Conservation (phyloP, 148 eudicot species). For the Beta vulgaris region DNA sequence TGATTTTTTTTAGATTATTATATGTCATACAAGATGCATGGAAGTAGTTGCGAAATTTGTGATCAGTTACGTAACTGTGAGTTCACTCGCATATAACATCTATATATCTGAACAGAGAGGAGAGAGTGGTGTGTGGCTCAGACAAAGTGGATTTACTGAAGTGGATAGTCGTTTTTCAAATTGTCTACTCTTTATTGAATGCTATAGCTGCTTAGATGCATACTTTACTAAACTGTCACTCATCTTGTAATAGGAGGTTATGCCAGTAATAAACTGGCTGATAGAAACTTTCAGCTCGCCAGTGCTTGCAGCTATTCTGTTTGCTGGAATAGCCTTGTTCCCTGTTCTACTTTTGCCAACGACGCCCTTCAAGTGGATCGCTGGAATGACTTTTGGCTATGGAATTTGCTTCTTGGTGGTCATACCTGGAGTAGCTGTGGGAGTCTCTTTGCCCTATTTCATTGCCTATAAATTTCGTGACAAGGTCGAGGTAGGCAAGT, state of each 20-base stretch:
- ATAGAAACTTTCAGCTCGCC: conserved; percentile 49
- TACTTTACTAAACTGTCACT: not conserved
- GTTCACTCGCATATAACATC: too few species aligned
- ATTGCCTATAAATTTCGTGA: conserved; percentile 55
- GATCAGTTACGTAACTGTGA: too few species aligned
- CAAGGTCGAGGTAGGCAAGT: conserved; percentile 56
- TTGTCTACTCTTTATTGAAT: too few species aligned
- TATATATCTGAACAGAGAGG: too few species aligned
- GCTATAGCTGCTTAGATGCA: not conserved
- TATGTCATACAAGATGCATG: too few species aligned
- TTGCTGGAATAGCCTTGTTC: conserved; percentile 64
- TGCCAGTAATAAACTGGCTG: conserved; percentile 73
- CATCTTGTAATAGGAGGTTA: conserved; percentile 45
- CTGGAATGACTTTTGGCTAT: conserved; percentile 89
- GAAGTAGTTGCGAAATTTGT: too few species aligned
- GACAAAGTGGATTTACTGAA: too few species aligned
- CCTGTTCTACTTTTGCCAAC: conserved; percentile 69
- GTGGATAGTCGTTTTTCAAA: too few species aligned
- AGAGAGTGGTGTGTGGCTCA: too few species aligned
- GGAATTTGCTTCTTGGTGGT: conserved; percentile 70
- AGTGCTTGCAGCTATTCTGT: conserved; percentile 57
- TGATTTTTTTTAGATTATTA: not conserved
- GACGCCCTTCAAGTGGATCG: conserved; percentile 83
- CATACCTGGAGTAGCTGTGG: conserved; percentile 49
- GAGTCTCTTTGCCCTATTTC: conserved; percentile 66